Evolutionary conservation across 78 protist genomes (phyloP).

Genomic region (Speleostelium caveatum): DNA sequence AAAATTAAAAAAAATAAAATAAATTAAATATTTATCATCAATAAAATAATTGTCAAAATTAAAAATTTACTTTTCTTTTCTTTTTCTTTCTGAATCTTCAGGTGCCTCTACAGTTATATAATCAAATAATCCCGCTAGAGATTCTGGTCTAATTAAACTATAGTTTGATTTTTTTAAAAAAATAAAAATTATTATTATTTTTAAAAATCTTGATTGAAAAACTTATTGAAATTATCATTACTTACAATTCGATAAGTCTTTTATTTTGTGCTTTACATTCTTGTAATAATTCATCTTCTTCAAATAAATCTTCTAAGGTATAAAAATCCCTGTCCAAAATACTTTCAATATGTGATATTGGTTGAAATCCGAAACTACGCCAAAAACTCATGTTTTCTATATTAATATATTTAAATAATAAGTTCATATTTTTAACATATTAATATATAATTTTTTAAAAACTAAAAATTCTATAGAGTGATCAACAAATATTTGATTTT

Average conservation of each 20-base stretch:
- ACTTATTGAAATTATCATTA: background rate
- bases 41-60: background rate
- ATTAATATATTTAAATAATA: background rate
- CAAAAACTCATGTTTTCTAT: constrained; percentile 84
- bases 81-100: constrained; percentile 76
- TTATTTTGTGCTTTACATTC: constrained; percentile 83
- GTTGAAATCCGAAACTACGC: constrained; percentile 85
- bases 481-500: too few relatives aligned
- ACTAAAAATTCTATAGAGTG: too few relatives aligned
- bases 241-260: constrained; percentile 82
- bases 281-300: constrained; percentile 86
- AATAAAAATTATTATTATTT: background rate
- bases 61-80: constrained; percentile 54
- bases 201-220: background rate
- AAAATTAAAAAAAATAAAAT: background rate
- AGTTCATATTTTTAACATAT: background rate
- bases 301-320: constrained; percentile 79
- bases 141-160: constrained; percentile 76
- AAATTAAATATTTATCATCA: too few relatives aligned
- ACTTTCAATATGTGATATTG: constrained; percentile 83
- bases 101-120: constrained; percentile 71
- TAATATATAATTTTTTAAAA: too few relatives aligned
- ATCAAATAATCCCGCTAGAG: constrained; percentile 48
- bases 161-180: background rate
- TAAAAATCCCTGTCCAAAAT: constrained; percentile 76